Conservation (phyloP, 83 land plant species). For the Thuja plicata region DNA sequence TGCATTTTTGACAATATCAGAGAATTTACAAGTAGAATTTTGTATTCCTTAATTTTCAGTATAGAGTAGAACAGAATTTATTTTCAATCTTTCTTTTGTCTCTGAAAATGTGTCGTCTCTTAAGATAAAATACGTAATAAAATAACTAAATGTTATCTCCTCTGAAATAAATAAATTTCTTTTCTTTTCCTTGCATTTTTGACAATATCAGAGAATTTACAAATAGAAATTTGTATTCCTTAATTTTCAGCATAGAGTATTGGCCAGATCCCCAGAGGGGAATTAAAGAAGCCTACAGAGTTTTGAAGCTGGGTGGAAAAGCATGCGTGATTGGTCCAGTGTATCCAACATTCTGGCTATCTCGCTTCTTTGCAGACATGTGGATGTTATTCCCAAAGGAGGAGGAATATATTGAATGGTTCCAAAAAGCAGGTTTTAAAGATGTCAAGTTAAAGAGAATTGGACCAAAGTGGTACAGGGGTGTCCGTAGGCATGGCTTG, state of each 20-base stretch:
- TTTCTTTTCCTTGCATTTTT: neutral
- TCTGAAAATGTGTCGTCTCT: neutral
- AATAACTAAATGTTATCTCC: neutral
- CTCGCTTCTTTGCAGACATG: constrained; percentile 94
- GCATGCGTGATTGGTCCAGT: constrained; percentile 98
- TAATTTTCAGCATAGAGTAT: constrained; percentile 84
- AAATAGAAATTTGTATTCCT: neutral
- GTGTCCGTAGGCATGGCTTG: constrained; percentile 92
- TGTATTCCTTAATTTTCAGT: constrained; percentile 36
- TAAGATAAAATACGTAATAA: neutral
- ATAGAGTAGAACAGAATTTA: constrained; percentile 78
- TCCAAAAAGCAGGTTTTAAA: constrained; percentile 90
- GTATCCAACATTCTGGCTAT: constrained; percentile 95
- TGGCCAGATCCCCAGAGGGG: constrained; percentile 99
- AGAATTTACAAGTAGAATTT: neutral
- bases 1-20: neutral
- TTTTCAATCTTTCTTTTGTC: too few relatives aligned
- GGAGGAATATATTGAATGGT: constrained; percentile 99
- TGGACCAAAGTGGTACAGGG: constrained; percentile 99
- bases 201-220: neutral
- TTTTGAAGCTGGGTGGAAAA: constrained; percentile 83
- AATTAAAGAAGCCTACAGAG: constrained; percentile 95
- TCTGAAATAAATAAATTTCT: neutral
- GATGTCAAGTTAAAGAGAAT: constrained; percentile 94
- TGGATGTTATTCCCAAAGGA: constrained; percentile 99